These are phyloP conservation scores for Macrotyloma uniflorum DNA, from an alignment of 306 rosid genomes.

Conservation along the genomic window DNA sequence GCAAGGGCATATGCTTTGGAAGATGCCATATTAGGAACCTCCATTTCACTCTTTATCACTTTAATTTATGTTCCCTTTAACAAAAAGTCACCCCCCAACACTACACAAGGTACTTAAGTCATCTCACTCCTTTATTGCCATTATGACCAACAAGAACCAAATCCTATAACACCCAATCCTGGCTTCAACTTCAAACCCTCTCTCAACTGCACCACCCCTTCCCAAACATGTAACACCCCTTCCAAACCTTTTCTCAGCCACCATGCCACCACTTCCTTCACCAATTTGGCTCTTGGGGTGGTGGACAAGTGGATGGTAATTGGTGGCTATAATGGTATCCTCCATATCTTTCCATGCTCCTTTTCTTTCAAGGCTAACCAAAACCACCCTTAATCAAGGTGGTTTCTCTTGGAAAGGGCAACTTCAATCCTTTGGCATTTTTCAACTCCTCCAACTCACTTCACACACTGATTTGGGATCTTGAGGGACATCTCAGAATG, in stretches of 20 bases:
- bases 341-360: slow-evolving; percentile 18
- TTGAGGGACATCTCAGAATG: slow-evolving; percentile 34
- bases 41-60: slow-evolving; percentile 49
- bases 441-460: slow-evolving; percentile 44
- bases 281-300: slow-evolving; percentile 38
- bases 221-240: slow-evolving; percentile 42
- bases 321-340: slow-evolving; percentile 20
- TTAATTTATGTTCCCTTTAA: slow-evolving; percentile 42
- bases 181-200: slow-evolving; percentile 58
- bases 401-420: slow-evolving; percentile 80
- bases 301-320: slow-evolving; percentile 35
- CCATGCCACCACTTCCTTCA: slow-evolving; percentile 35
- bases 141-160: slow-evolving; percentile 55
- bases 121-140: slow-evolving; percentile 60
- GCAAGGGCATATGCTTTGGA: slow-evolving; percentile 81
- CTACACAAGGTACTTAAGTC: slow-evolving; percentile 64
- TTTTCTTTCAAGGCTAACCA: slow-evolving; percentile 27
- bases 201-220: slow-evolving; percentile 44
- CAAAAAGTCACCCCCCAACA: slow-evolving; percentile 50
- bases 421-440: slow-evolving; percentile 98
- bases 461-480: slow-evolving; percentile 35
- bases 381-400: slow-evolving; percentile 45
- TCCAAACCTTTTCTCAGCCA: slow-evolving; percentile 33
- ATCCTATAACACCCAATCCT: slow-evolving; percentile 65
- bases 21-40: slow-evolving; percentile 73